A percentile compares a stretch with the other conserved stretches of the same genome.
phyloP scores from a whole-genome alignment of 1,139 yeast species.

The Candida sanyaensis region DNA sequence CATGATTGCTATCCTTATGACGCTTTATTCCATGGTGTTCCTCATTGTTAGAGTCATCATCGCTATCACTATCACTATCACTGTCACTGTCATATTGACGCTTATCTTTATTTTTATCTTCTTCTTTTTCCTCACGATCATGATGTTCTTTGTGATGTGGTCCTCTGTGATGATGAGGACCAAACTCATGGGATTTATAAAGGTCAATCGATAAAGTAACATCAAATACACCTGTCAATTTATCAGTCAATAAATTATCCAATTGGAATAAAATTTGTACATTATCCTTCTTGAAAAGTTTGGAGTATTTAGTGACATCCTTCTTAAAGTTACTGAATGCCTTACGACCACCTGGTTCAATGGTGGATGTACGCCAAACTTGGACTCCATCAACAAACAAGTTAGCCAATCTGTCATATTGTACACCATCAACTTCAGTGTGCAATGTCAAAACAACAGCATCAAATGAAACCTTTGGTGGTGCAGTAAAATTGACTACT shows the following conservation, averaged over 20 bases:
- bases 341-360: constrained; percentile 64
- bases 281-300: constrained; percentile 47
- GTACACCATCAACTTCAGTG: constrained; percentile 64
- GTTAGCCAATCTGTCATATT: constrained; percentile 77
- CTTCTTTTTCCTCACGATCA: constrained; percentile 7
- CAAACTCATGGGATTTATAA: constrained; percentile 25
- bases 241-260: constrained; percentile 62
- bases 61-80: neutral
- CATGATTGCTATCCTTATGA: neutral
- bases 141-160: neutral
- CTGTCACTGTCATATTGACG: neutral
- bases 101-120: neutral
- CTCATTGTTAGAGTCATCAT: constrained; percentile 1
- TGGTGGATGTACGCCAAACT: constrained; percentile 84
- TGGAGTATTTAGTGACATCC: constrained; percentile 62
- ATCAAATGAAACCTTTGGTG: constrained; percentile 45
- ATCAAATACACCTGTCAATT: constrained; percentile 62
- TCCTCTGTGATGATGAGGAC: constrained; percentile 3
- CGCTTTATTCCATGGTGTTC: neutral
- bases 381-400: constrained; percentile 65
- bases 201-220: constrained; percentile 54
- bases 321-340: constrained; percentile 54
- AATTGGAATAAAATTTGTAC: constrained; percentile 51
- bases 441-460: constrained; percentile 61
- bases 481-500: constrained; percentile 26